These are phyloP conservation scores for Digitaria exilis DNA, from an alignment of 202 grass and related monocot species.

Conservation along the genomic window DNA sequence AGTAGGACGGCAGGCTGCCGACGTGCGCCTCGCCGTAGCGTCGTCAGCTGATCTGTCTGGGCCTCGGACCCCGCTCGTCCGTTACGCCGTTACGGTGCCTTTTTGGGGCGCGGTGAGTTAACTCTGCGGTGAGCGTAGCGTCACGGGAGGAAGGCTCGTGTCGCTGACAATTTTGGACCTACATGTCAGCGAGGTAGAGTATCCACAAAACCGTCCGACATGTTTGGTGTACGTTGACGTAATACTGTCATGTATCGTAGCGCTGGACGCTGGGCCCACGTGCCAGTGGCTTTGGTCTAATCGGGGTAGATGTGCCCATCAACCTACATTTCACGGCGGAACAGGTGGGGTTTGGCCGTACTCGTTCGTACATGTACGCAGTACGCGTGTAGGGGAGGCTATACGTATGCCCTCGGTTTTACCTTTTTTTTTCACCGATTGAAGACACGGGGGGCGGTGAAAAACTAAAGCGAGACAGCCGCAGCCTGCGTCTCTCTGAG, in stretches of 20 bases:
- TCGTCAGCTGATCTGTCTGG: neutral
- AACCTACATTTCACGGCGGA: neutral
- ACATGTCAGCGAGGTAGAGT: neutral
- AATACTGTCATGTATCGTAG: neutral
- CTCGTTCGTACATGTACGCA: neutral
- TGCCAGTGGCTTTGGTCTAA: neutral
- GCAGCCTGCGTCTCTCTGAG: conserved; percentile 10
- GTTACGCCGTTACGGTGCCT: neutral
- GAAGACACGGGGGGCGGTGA: neutral
- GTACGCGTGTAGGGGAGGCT: neutral
- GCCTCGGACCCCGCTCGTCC: neutral
- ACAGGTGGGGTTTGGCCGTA: neutral
- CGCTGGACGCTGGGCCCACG: neutral
- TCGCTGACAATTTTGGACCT: neutral
- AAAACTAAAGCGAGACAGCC: neutral
- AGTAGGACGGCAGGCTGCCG: neutral
- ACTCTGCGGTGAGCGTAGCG: neutral
- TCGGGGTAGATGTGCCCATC: no score
- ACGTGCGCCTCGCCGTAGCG: neutral
- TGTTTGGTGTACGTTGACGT: neutral
- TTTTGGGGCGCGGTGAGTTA: neutral
- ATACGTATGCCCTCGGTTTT: neutral
- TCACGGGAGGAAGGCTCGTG: neutral
- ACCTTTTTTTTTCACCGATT: neutral
- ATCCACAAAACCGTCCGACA: neutral